phyloP scores from a whole-genome alignment of 768 basidiomycete species.

The Stropharia rugosoannulata region DNA sequence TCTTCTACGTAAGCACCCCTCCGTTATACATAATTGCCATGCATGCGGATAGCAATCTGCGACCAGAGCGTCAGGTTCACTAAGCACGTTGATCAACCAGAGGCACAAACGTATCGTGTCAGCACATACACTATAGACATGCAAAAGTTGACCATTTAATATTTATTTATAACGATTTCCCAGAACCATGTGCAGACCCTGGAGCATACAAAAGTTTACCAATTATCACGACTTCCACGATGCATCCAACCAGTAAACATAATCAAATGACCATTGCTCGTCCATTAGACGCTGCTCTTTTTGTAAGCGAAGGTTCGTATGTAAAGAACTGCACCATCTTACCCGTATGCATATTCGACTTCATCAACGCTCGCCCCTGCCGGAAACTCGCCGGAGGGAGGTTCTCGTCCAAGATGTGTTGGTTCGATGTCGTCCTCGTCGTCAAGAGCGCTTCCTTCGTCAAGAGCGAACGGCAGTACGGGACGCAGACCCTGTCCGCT shows the following conservation, averaged over 20 bases:
- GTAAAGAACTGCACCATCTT: conserved; percentile 26
- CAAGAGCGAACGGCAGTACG: conserved; percentile 69
- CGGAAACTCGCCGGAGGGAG: conserved; percentile 69
- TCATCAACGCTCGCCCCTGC: conserved; percentile 85
- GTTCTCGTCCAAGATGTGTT: conserved; percentile 54
- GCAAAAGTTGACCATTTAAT: background rate
- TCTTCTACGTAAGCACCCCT: background rate
- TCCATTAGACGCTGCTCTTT: conserved; percentile 2
- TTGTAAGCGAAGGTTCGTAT: background rate
- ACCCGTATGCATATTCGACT: conserved; percentile 89
- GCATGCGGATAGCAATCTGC: too few species aligned
- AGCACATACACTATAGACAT: background rate
- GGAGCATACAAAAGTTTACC: background rate
- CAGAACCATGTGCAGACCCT: background rate
- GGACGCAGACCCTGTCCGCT: conserved; percentile 85
- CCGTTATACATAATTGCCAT: background rate
- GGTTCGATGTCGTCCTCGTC: conserved; percentile 78
- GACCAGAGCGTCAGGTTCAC: too few species aligned
- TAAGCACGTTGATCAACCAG: too few species aligned
- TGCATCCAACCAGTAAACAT: background rate
- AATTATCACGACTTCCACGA: background rate
- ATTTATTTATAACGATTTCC: too few species aligned
- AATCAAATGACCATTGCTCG: background rate
- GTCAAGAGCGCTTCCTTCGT: conserved; percentile 73
- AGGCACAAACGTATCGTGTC: background rate